Base-by-base conservation (phyloP, 306 rosid genomes). In the Citrullus colocynthis region DNA sequence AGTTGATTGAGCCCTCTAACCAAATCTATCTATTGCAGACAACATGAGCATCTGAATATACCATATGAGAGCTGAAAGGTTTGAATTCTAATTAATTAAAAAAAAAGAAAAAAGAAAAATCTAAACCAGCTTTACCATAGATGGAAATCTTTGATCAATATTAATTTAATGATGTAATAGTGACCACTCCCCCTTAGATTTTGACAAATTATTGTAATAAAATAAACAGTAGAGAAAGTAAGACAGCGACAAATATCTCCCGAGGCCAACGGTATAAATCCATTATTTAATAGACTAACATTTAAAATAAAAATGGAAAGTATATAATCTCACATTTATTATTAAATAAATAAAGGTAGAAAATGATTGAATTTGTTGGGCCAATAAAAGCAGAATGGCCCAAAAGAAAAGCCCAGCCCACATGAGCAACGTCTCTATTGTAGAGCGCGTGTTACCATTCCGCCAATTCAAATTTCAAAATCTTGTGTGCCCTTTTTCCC, bases 391-490 rank as follows among this genome's bases (percentile, higher is more conserved):
- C 24, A 41, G 9, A 3, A 15, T 9, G 70, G 79, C 69, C 70
- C 67, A 44, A 42, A n/a, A 14, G 20, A 30, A 21, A 9, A 74
- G 41, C 63, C 45, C 63, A 17, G 78, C 78, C 78, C 78, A 74
- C 34, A 73, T 1, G 16, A 52, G 30, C 17, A 74, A 74, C 78
- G 78, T 74, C 44, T 74, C 77, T 74, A 18, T 74, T 74, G 42
- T 2, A 62, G 77, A 74, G 77, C 77, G 77, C 62, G 58, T 49
- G 45, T 32, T 32, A 17, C 21, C 24, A 32, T 48, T 0, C 78
- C 78, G 78, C 78, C 63, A 52, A 52, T 76, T 76, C 70, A 76
- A 76, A 76, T 39, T 76, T 76, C 79, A 76, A 76, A 76, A 59
- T 32, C 79, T 45, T 41, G 21, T 17, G 17, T 67, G 32, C 73